A percentile compares a stretch with the other conserved stretches of the same genome.
Conservation (phyloP, 441 rosid genomes). For the Theobroma grandiflorum region DNA sequence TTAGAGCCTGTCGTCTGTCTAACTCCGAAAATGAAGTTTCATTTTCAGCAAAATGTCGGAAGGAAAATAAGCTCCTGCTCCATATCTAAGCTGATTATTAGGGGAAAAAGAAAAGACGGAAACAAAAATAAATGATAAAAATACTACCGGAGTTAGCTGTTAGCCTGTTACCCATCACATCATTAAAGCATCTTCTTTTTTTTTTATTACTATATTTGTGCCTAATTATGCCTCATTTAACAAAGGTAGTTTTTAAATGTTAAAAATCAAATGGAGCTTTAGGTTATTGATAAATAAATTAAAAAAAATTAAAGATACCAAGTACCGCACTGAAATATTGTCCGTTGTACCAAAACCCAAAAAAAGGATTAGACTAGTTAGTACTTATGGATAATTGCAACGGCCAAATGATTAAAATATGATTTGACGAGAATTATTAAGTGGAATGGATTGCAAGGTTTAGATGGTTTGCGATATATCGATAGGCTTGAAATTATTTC, state of each 20-base stretch:
- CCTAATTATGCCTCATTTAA: not conserved
- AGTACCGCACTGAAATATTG: not conserved
- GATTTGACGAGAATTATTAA: conserved; percentile 7
- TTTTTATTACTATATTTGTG: not conserved
- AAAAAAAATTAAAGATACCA: not conserved
- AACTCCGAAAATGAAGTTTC: not conserved
- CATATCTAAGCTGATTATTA: no score
- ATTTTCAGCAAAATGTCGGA: not conserved
- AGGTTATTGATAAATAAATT: no score
- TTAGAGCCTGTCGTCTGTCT: not conserved
- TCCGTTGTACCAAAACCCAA: not conserved
- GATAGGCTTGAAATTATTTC: not conserved
- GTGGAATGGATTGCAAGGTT: not conserved
- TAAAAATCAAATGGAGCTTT: not conserved
- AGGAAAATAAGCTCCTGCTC: no score
- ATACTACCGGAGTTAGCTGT: not conserved
- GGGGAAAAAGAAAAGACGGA: not conserved
- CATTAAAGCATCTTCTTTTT: not conserved
- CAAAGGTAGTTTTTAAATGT: not conserved
- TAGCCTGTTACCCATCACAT: not conserved
- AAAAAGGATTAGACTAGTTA: not conserved
- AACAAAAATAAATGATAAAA: not conserved
- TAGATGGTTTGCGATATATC: not conserved
- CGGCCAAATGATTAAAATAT: conserved; percentile 11
- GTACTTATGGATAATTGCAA: conserved; percentile 21